Percentiles rank a stretch among this genome's conserved stretches.
Conservation (phyloP, 1,139 yeast genomes). For the Pneumocystis canis region DNA sequence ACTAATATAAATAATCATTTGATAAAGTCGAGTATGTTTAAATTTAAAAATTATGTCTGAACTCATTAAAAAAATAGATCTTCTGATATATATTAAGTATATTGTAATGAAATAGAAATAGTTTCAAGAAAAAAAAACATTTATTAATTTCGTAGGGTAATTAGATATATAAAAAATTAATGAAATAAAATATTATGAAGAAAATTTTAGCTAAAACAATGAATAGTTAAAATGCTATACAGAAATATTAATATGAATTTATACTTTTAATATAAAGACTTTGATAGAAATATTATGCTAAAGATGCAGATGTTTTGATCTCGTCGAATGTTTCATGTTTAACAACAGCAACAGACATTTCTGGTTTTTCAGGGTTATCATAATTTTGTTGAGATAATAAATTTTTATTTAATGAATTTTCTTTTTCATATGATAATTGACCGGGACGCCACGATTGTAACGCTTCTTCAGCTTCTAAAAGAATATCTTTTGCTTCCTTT, state of each 20-base stretch:
- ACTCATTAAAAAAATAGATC: too few relatives aligned
- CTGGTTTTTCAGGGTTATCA: neutral
- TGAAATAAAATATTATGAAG: too few relatives aligned
- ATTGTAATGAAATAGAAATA: too few relatives aligned
- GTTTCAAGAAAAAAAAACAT: too few relatives aligned
- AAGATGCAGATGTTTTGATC: neutral
- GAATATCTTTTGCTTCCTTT: constrained; percentile 12
- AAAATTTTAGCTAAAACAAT: too few relatives aligned
- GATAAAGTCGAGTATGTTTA: neutral
- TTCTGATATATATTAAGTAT: too few relatives aligned
- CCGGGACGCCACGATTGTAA: constrained; percentile 13
- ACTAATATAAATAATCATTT: neutral
- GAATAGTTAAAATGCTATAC: neutral
- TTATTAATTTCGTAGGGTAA: too few relatives aligned
- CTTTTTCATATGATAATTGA: neutral
- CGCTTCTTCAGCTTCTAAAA: constrained; percentile 15
- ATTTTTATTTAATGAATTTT: neutral
- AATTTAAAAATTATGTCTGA: too few relatives aligned
- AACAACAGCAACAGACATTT: neutral
- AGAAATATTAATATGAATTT: neutral
- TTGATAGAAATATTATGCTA: neutral
- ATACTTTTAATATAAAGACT: too few relatives aligned
- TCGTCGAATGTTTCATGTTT: neutral
- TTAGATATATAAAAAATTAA: too few relatives aligned
- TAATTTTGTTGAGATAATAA: neutral